Evolutionary conservation across 768 basidiomycete genomes (phyloP).

Genomic region (Podaxis sp.): DNA sequence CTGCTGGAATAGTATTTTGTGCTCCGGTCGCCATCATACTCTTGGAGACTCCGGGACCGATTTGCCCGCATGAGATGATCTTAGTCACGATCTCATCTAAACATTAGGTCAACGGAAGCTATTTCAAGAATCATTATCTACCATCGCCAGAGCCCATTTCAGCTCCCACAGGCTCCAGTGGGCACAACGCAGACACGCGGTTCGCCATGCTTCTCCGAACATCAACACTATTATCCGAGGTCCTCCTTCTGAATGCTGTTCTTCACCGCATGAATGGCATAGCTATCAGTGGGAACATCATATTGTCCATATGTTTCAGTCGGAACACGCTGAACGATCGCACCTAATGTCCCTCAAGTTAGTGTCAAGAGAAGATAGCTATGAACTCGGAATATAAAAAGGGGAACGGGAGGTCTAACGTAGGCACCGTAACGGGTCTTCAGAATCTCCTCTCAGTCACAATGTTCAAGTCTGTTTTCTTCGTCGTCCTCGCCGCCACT

Average conservation of each 20-base stretch:
- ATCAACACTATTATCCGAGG: neutral
- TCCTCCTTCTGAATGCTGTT: neutral
- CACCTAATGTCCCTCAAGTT: neutral
- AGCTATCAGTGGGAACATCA: neutral
- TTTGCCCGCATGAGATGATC: neutral
- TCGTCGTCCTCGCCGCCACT: slow-evolving; percentile 29
- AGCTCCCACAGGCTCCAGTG: neutral
- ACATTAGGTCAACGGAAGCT: neutral
- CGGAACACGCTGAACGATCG: neutral
- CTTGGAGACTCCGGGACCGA: neutral
- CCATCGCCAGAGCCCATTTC: neutral
- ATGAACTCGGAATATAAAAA: slow-evolving; percentile 7
- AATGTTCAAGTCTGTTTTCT: slow-evolving; percentile 29
- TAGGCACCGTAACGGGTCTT: slow-evolving; percentile 6
- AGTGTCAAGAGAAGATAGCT: neutral
- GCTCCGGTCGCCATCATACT: neutral
- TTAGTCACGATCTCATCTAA: neutral
- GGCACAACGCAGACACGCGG: neutral
- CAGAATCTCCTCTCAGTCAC: neutral
- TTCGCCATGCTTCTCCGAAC: neutral
- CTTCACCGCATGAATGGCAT: slow-evolving; percentile 4
- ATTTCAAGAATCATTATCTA: neutral
- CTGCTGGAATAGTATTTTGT: neutral
- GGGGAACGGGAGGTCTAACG: neutral
- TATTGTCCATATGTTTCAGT: neutral